phyloP scores from a whole-genome alignment of 129 eudicot genomes.

The Flaveria ramosissima region DNA sequence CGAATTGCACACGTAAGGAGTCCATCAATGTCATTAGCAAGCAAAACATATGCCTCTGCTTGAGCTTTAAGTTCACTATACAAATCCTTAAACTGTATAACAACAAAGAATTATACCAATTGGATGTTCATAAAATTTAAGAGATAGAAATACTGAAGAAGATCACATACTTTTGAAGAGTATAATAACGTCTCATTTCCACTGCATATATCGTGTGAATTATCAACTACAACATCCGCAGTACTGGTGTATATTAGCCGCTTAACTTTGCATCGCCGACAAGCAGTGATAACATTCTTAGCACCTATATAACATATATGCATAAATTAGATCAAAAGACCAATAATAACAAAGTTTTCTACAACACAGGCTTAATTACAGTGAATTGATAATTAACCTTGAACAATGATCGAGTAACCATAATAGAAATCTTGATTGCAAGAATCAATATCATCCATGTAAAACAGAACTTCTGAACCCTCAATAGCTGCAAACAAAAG shows the following conservation, averaged over 20 bases:
- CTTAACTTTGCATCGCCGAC: constrained; percentile 71
- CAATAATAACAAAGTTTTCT: background rate
- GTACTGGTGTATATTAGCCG: constrained; percentile 74
- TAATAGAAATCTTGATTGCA: constrained; percentile 49
- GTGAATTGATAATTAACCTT: constrained; percentile 51
- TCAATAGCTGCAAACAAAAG: constrained; percentile 57
- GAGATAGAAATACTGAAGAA: background rate
- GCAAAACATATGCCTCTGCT: constrained; percentile 78
- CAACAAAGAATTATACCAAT: constrained; percentile 16
- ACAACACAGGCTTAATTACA: constrained; percentile 6
- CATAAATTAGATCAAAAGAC: background rate
- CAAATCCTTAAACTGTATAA: constrained; percentile 59
- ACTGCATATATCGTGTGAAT: constrained; percentile 50
- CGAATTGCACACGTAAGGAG: constrained; percentile 85
- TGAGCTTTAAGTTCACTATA: constrained; percentile 76
- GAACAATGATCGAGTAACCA: constrained; percentile 73
- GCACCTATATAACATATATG: constrained; percentile 48
- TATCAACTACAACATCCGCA: constrained; percentile 65
- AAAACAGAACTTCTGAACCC: constrained; percentile 76
- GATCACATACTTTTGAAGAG: constrained; percentile 61
- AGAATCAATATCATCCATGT: constrained; percentile 48
- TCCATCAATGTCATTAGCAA: constrained; percentile 70
- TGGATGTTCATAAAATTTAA: background rate
- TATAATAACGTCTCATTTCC: constrained; percentile 71
- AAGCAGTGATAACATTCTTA: constrained; percentile 77